Conservation (phyloP, 176 grass and related monocot species). For the Dendrocalamus sinicus region DNA sequence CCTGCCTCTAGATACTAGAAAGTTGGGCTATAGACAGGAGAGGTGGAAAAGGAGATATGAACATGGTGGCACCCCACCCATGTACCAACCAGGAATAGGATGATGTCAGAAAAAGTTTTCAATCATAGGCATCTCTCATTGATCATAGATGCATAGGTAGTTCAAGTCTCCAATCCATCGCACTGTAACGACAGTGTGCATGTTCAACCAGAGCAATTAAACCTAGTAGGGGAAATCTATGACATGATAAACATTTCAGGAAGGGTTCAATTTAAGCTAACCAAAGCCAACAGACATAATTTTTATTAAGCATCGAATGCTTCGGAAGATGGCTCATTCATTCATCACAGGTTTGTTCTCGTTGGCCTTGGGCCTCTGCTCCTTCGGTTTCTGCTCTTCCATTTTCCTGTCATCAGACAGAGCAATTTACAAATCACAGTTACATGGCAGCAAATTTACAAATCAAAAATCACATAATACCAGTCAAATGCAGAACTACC, state of each 20-base stretch:
- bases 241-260: background rate
- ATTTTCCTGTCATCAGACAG: slow-evolving; percentile 46
- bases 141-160: slow-evolving; percentile 36
- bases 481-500: background rate
- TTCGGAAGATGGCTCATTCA: slow-evolving; percentile 48
- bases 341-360: slow-evolving; percentile 88
- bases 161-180: slow-evolving; percentile 28
- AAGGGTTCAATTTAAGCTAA: slow-evolving; percentile 22
- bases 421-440: background rate
- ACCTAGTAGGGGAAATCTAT: background rate
- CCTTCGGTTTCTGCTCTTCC: slow-evolving; percentile 72
- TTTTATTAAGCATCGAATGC: background rate
- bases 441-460: background rate
- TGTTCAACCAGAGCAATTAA: background rate
- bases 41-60: slow-evolving; percentile 29
- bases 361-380: slow-evolving; percentile 72
- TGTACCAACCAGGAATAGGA: slow-evolving; percentile 38
- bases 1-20: slow-evolving; percentile 28
- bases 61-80: slow-evolving; percentile 44
- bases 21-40: background rate
- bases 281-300: background rate
- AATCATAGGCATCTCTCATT: slow-evolving; percentile 36
- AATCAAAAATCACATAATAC: background rate
- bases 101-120: slow-evolving; percentile 29
- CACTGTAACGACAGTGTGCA: background rate